These are phyloP conservation scores for Ganoderma boninense DNA, from an alignment of 1,284 basidiomycete species.

Conservation along the genomic window DNA sequence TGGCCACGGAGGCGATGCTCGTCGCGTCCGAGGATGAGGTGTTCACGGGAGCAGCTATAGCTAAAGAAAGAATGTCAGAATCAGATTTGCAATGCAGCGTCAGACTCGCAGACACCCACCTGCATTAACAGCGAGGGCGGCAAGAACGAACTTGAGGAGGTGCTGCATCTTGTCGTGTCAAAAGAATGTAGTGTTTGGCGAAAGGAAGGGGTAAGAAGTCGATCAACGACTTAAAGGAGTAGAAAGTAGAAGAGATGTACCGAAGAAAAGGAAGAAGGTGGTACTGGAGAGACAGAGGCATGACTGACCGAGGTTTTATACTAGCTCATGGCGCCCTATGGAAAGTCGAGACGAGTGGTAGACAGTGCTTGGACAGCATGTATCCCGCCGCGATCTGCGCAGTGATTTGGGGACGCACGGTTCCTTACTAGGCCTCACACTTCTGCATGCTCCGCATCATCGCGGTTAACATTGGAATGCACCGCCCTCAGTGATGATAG, in stretches of 20 bases:
- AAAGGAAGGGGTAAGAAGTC: neutral
- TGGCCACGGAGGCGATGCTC: neutral
- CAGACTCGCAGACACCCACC: no score
- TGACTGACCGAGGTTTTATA: neutral
- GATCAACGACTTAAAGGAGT: constrained; percentile 2
- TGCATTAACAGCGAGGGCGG: neutral
- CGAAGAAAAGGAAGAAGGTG: neutral
- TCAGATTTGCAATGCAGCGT: no score
- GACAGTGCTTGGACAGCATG: neutral
- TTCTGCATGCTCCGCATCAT: neutral
- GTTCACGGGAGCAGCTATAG: neutral
- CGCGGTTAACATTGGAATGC: neutral
- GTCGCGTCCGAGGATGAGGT: neutral
- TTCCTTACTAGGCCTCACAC: no score
- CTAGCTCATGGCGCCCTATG: neutral
- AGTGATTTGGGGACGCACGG: neutral
- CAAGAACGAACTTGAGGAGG: constrained; percentile 1
- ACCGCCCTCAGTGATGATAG: neutral
- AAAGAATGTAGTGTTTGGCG: neutral
- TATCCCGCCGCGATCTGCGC: neutral
- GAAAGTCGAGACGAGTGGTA: neutral
- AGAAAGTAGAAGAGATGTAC: neutral
- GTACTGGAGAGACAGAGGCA: neutral
- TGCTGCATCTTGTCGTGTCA: neutral
- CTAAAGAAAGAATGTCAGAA: no score